Evolutionary conservation across 2,329 filamentous ascomycete species (phyloP).

Genomic region (Fusarium subglutinans): DNA sequence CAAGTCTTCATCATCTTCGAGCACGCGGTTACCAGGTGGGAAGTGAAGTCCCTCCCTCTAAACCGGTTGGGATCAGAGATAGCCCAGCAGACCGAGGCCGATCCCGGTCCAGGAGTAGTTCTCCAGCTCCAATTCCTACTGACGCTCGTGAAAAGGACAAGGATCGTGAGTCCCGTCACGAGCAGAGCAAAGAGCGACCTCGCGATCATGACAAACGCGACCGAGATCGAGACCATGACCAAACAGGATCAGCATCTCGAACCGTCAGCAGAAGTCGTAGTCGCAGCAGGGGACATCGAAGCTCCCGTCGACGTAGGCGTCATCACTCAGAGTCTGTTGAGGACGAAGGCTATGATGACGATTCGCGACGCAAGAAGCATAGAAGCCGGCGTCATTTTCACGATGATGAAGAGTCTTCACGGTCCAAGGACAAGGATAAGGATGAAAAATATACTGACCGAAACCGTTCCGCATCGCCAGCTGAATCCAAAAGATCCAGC

Average conservation of each 20-base stretch:
- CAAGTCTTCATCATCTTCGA: conserved; percentile 73
- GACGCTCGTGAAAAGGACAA: conserved; percentile 48
- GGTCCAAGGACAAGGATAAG: conserved; percentile 50
- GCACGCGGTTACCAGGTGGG: conserved; percentile 61
- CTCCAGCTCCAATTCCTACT: conserved; percentile 41
- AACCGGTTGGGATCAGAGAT: conserved; percentile 25
- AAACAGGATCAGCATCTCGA: conserved; percentile 47
- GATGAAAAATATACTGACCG: conserved; percentile 60
- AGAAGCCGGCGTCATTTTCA: conserved; percentile 54
- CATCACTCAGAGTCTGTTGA: conserved; percentile 64
- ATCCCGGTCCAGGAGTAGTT: conserved; percentile 62
- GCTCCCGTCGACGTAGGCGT: conserved; percentile 60
- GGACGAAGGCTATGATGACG: conserved; percentile 58
- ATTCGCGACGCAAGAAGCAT: conserved; percentile 61
- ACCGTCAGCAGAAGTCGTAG: conserved; percentile 47
- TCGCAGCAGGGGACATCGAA: conserved; percentile 56
- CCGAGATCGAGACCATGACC: conserved; percentile 38
- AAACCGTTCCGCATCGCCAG: conserved; percentile 72
- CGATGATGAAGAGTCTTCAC: conserved; percentile 57
- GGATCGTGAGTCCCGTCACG: conserved; percentile 46
- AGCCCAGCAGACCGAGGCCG: conserved; percentile 39
- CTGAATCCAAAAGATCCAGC: conserved; percentile 64
- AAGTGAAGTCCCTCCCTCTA: conserved; percentile 48
- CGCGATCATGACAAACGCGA: conserved; percentile 41
- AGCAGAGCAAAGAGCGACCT: conserved; percentile 48